phyloP scores from a whole-genome alignment of 2,329 filamentous ascomycete species.

The Diaporthe eres region DNA sequence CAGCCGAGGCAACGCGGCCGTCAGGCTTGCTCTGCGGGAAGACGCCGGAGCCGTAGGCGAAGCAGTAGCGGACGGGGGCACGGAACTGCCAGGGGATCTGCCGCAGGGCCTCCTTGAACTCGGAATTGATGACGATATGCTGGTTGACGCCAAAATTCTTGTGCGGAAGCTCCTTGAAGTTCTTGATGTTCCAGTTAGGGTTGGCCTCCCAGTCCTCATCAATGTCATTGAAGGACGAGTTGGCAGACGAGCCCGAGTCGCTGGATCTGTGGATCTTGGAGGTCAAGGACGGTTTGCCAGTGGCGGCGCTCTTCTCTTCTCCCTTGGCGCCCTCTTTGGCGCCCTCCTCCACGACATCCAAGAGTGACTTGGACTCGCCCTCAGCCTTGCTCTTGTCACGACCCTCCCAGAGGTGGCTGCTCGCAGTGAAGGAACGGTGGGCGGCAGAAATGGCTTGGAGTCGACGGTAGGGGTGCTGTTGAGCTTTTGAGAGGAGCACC shows the following conservation, averaged over 20 bases:
- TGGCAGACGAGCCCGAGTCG: slow-evolving; percentile 46
- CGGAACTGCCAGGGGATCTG: slow-evolving; percentile 92
- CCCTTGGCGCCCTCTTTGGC: slow-evolving; percentile 19
- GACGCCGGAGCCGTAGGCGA: slow-evolving; percentile 97
- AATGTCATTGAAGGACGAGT: slow-evolving; percentile 43
- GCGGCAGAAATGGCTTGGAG: slow-evolving; percentile 39
- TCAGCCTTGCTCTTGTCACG: slow-evolving; percentile 13
- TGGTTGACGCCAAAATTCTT: slow-evolving; percentile 94
- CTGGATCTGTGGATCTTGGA: slow-evolving; percentile 46
- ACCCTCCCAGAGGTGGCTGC: slow-evolving; percentile 29
- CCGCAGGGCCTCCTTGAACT: slow-evolving; percentile 92
- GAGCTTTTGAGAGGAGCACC: slow-evolving; percentile 25
- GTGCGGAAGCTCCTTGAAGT: slow-evolving; percentile 83
- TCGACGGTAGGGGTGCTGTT: slow-evolving; percentile 37
- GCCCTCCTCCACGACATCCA: slow-evolving; percentile 13
- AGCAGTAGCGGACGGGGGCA: slow-evolving; percentile 94
- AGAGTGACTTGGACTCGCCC: slow-evolving; percentile 20
- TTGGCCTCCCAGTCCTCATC: slow-evolving; percentile 80
- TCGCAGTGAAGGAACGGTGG: slow-evolving; percentile 36
- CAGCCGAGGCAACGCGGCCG: slow-evolving; percentile 67
- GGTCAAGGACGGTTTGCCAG: slow-evolving; percentile 11
- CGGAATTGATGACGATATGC: slow-evolving; percentile 94
- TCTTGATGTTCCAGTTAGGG: slow-evolving; percentile 77
- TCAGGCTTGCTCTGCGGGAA: slow-evolving; percentile 80
- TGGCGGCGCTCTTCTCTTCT: slow-evolving; percentile 8